Conservation (phyloP, 345 rosid species). For the Ceriops decandra region DNA sequence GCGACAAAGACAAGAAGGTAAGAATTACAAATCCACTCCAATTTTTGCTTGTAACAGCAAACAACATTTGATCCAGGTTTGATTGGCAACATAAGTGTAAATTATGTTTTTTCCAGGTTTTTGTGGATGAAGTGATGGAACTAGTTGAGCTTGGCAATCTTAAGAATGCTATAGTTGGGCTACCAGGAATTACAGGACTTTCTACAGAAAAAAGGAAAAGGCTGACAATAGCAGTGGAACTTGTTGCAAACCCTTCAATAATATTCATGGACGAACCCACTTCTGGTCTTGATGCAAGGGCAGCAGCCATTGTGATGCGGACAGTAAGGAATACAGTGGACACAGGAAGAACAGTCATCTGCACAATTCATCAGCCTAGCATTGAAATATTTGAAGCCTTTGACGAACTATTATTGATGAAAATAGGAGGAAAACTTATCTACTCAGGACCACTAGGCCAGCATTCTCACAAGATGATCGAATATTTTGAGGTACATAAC, state of each 20-base stretch:
- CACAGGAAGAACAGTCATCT: slow-evolving; percentile 56
- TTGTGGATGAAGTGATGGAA: slow-evolving; percentile 53
- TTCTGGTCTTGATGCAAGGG: slow-evolving; percentile 58
- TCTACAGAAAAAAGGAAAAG: slow-evolving; percentile 55
- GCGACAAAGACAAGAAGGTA: slow-evolving; percentile 72
- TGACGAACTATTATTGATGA: slow-evolving; percentile 50
- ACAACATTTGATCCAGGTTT: background rate
- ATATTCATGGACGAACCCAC: slow-evolving; percentile 64
- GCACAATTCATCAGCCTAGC: slow-evolving; percentile 61
- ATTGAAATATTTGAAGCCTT: slow-evolving; percentile 59
- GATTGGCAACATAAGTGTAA: too few species aligned
- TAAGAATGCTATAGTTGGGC: slow-evolving; percentile 45
- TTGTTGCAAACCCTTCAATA: slow-evolving; percentile 58
- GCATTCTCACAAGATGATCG: slow-evolving; percentile 43
- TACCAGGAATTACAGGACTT: slow-evolving; percentile 46
- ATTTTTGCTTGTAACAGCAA: background rate
- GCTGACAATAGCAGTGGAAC: slow-evolving; percentile 54
- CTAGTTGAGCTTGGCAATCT: slow-evolving; percentile 41
- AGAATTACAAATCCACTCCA: background rate
- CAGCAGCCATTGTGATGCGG: slow-evolving; percentile 60
- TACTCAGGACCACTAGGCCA: slow-evolving; percentile 46
- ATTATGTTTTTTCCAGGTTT: slow-evolving; percentile 23
- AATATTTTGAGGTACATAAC: slow-evolving; percentile 44
- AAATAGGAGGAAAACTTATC: slow-evolving; percentile 50
- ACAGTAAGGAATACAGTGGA: slow-evolving; percentile 52